These are phyloP conservation scores for Fomitopsis schrenkii DNA, from an alignment of 1,284 basidiomycete genomes.

Conservation along the genomic window DNA sequence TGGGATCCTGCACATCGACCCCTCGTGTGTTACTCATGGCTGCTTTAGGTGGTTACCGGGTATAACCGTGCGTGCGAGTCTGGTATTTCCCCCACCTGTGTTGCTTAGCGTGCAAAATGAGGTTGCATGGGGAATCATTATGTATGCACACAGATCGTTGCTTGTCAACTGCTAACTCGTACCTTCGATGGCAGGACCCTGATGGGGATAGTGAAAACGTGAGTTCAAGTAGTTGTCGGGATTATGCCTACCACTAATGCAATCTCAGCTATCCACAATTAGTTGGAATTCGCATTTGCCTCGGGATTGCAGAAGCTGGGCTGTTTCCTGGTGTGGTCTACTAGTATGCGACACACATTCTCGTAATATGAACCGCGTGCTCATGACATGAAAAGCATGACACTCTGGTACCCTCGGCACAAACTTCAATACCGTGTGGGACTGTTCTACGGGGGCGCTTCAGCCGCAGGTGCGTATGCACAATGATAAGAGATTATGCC, in stretches of 20 bases:
- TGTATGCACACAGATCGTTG: constrained; percentile 8
- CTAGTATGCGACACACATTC: constrained; percentile 34
- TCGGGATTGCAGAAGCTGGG: constrained; percentile 68
- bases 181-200: constrained; percentile 37
- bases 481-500: too few relatives aligned
- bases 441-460: constrained; percentile 33
- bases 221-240: too few relatives aligned
- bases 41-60: constrained; percentile 17
- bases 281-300: constrained; percentile 53
- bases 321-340: constrained; percentile 68
- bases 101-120: not conserved
- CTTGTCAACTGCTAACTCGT: too few relatives aligned
- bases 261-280: constrained; percentile 48
- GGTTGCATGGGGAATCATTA: constrained; percentile 24
- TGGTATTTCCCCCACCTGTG: too few relatives aligned
- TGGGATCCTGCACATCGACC: too few relatives aligned
- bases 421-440: constrained; percentile 32
- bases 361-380: too few relatives aligned
- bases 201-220: constrained; percentile 67
- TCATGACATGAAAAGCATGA: constrained; percentile 16
- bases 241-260: too few relatives aligned
- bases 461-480: constrained; percentile 14
- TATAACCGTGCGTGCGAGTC: constrained; percentile 19
- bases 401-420: constrained; percentile 32
- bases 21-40: too few relatives aligned